Percentiles rank a stretch among this genome's conserved stretches.
Conservation (phyloP, 2,329 filamentous ascomycete species). For the Fusarium austroafricanum region DNA sequence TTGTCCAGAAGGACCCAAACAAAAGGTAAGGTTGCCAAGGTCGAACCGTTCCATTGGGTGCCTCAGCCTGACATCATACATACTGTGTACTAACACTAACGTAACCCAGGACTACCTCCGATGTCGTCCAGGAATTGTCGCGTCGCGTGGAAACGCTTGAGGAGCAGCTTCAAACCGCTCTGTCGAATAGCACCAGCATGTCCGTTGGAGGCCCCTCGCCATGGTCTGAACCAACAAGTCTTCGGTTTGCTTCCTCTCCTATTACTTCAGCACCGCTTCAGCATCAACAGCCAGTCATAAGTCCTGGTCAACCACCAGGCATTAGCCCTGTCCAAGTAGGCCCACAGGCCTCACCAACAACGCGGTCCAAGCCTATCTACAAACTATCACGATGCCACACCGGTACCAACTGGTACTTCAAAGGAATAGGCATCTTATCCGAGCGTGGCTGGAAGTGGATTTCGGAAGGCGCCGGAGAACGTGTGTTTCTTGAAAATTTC, state of each 20-base stretch:
- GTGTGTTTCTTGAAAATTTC: conserved; percentile 35
- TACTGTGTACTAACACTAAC: neutral
- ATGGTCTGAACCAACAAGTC: conserved; percentile 13
- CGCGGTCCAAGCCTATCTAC: conserved; percentile 6
- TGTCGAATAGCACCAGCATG: conserved; percentile 7
- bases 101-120: conserved; percentile 22
- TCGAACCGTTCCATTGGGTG: conserved; percentile 1
- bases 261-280: neutral
- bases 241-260: conserved; percentile 6
- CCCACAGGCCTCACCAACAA: neutral
- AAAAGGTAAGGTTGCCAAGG: conserved; percentile 29
- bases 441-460: conserved; percentile 33
- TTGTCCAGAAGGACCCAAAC: conserved; percentile 31
- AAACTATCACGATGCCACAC: conserved; percentile 26
- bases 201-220: conserved; percentile 16
- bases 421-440: conserved; percentile 33
- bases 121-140: conserved; percentile 37
- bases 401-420: conserved; percentile 38
- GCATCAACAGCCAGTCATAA: conserved; percentile 4
- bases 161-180: conserved; percentile 24
- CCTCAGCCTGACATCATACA: conserved; percentile 1
- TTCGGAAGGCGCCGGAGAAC: conserved; percentile 33
- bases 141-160: conserved; percentile 36
- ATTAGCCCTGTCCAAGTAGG: conserved; percentile 16
- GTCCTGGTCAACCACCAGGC: conserved; percentile 2